These are phyloP conservation scores for Trametes cinnabarina DNA, from an alignment of 768 basidiomycete species.

Conservation along the genomic window DNA sequence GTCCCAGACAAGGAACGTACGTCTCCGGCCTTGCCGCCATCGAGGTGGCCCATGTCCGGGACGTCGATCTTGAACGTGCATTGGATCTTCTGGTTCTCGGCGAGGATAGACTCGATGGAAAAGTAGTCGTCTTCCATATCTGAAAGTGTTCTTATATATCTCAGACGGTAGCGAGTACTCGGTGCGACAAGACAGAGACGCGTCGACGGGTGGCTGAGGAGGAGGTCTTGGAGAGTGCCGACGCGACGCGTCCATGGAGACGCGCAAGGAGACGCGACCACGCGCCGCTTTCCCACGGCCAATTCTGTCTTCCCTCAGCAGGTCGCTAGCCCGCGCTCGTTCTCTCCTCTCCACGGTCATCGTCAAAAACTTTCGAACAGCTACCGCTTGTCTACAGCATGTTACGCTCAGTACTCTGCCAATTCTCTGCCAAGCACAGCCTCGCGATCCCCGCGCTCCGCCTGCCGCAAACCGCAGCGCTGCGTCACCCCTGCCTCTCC, in stretches of 20 bases:
- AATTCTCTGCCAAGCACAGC: neutral
- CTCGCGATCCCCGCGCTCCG: constrained; percentile 6
- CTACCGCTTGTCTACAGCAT: neutral
- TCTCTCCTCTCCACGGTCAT: neutral
- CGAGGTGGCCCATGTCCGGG: constrained; percentile 84
- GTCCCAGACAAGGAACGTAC: constrained; percentile 42
- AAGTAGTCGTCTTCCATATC: constrained; percentile 90
- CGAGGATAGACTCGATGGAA: constrained; percentile 86
- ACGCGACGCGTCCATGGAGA: constrained; percentile 16
- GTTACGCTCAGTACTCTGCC: constrained; percentile 3
- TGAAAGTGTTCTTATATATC: neutral
- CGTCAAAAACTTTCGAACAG: too few relatives aligned
- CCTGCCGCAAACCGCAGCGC: constrained; percentile 9
- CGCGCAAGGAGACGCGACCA: constrained; percentile 9
- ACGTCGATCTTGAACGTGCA: constrained; percentile 89
- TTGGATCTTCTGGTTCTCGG: constrained; percentile 92
- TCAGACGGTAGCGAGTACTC: too few relatives aligned
- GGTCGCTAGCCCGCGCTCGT: neutral
- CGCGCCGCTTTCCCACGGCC: constrained; percentile 17
- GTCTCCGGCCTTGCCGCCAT: constrained; percentile 81
- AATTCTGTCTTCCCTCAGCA: neutral
- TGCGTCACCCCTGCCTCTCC: neutral
- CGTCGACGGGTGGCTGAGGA: constrained; percentile 4
- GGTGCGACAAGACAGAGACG: too few relatives aligned
- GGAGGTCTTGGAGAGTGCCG: neutral